phyloP scores from a whole-genome alignment of 2,329 filamentous ascomycete genomes.

The Sporothrix pallida region DNA sequence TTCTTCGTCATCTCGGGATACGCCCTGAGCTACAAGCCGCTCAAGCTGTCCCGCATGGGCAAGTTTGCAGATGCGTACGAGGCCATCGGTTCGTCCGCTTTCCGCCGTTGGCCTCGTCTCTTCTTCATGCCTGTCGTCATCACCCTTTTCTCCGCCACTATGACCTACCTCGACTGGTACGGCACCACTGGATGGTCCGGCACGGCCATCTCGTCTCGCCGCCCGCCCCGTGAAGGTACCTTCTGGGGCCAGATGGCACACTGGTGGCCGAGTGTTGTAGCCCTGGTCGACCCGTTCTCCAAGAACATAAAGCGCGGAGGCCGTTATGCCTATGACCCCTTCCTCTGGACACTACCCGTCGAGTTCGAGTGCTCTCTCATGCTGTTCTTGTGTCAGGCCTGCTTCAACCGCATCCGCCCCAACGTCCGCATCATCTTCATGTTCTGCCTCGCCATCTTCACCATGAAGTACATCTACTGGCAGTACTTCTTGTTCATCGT shows the following conservation, averaged over 20 bases:
- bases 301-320: slow-evolving; percentile 35
- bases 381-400: slow-evolving; percentile 45
- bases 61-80: slow-evolving; percentile 36
- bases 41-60: slow-evolving; percentile 36
- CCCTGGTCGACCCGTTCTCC: slow-evolving; percentile 34
- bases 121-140: slow-evolving; percentile 37
- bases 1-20: slow-evolving; percentile 56
- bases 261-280: slow-evolving; percentile 31
- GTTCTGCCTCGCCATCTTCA: slow-evolving; percentile 34
- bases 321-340: slow-evolving; percentile 41
- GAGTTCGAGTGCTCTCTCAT: slow-evolving; percentile 48
- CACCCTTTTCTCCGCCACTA: slow-evolving; percentile 30
- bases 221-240: slow-evolving; percentile 27
- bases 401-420: slow-evolving; percentile 40
- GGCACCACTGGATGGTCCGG: slow-evolving; percentile 33
- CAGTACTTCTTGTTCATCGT: slow-evolving; percentile 43
- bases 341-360: slow-evolving; percentile 48
- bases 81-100: slow-evolving; percentile 37
- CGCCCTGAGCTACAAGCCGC: slow-evolving; percentile 40
- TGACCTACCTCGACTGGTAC: slow-evolving; percentile 33
- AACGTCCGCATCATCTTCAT: slow-evolving; percentile 32
- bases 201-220: slow-evolving; percentile 33
- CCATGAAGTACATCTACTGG: slow-evolving; percentile 41
- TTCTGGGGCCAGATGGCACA: slow-evolving; percentile 32
- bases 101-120: slow-evolving; percentile 39